phyloP scores from a whole-genome alignment of 768 basidiomycete genomes.

The Auricularia sp. region DNA sequence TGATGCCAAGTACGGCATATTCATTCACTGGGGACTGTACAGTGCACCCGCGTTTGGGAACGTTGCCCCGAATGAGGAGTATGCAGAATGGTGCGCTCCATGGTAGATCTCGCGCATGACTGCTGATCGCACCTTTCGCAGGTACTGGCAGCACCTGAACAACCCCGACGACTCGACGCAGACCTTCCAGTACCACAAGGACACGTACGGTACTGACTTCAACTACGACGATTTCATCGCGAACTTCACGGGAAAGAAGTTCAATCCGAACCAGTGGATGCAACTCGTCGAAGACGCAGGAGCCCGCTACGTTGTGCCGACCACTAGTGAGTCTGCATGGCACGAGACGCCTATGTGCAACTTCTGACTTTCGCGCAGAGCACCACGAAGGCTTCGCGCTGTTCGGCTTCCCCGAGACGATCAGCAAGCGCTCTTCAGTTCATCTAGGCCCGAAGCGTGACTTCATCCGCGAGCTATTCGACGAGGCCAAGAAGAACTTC shows the following conservation, averaged over 20 bases:
- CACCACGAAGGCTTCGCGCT: conserved; percentile 52
- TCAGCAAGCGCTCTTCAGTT: conserved; percentile 13
- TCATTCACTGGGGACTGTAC: conserved; percentile 5
- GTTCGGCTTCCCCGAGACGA: neutral
- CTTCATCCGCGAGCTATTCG: conserved; percentile 40
- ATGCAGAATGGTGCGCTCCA: conserved; percentile 50
- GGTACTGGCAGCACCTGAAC: conserved; percentile 25
- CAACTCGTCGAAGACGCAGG: conserved; percentile 44
- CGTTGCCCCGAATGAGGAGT: conserved; percentile 20
- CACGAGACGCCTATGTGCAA: neutral
- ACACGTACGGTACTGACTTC: conserved; percentile 37
- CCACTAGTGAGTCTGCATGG: conserved; percentile 27
- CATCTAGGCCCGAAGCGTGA: conserved; percentile 42
- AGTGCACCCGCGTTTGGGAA: conserved; percentile 13
- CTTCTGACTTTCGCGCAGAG: conserved; percentile 25
- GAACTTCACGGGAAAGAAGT: conserved; percentile 40
- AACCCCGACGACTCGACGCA: conserved; percentile 27
- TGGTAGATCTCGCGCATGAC: conserved; percentile 11
- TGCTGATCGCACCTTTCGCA: neutral
- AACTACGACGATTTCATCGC: conserved; percentile 51
- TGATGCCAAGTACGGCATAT: conserved; percentile 43
- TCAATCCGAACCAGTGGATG: conserved; percentile 44
- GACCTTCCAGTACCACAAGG: conserved; percentile 39
- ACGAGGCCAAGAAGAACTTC: conserved; percentile 37
- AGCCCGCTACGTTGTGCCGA: conserved; percentile 51